Conservation (phyloP, 345 rosid genomes). For the Tarenaya hassleriana region DNA sequence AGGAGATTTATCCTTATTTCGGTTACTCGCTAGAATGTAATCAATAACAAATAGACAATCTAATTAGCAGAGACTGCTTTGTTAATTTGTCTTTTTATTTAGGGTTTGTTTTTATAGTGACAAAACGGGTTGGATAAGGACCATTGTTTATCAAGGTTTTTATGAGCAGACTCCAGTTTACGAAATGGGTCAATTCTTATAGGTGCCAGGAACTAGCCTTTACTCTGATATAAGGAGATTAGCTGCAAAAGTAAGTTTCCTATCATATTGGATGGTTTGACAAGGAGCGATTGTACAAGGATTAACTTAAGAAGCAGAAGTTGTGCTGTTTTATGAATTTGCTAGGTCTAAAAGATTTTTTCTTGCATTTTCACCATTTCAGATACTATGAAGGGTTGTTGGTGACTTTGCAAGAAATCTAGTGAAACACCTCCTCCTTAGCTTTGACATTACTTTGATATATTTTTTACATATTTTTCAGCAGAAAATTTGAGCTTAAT, state of each 20-base stretch:
- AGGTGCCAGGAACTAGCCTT: neutral
- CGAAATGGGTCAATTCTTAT: neutral
- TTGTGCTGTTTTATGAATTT: constrained; percentile 11
- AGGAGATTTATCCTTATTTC: constrained; percentile 14
- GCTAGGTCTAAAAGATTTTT: constrained; percentile 8
- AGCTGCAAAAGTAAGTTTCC: neutral
- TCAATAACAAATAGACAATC: constrained; percentile 8
- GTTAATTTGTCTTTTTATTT: constrained; percentile 3
- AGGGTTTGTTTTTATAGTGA: neutral
- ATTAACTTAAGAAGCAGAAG: constrained; percentile 11
- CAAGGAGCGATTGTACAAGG: constrained; percentile 3
- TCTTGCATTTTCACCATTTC: too few species aligned
- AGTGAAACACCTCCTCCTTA: too few species aligned
- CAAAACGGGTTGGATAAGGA: constrained; percentile 7
- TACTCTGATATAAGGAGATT: neutral
- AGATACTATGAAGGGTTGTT: too few species aligned
- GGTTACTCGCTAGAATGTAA: constrained; percentile 12
- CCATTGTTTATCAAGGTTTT: constrained; percentile 6
- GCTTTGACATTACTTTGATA: too few species aligned
- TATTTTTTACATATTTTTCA: neutral
- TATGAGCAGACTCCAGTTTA: neutral
- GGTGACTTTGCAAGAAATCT: too few species aligned
- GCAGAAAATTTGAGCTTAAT: constrained; percentile 8
- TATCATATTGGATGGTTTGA: constrained; percentile 12
- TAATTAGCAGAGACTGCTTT: constrained; percentile 5